Conservation (phyloP, 2,329 filamentous ascomycete genomes). For the Ceratocystis ficicola region DNA sequence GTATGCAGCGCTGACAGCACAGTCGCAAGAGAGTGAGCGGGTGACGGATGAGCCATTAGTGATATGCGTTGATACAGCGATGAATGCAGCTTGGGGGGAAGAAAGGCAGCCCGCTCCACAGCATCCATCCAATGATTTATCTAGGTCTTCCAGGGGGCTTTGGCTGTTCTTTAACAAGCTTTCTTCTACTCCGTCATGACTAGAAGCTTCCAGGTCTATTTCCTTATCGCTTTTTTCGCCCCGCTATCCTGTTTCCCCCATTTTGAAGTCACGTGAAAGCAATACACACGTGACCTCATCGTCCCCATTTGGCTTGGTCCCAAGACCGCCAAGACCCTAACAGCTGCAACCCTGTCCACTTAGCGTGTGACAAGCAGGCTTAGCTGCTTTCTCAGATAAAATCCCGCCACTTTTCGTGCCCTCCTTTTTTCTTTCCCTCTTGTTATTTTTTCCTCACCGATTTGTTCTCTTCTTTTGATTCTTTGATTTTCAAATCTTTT, state of each 20-base stretch:
- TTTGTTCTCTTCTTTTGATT: constrained; percentile 23
- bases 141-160: too few relatives aligned
- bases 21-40: background rate
- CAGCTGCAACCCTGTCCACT: background rate
- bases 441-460: constrained; percentile 26
- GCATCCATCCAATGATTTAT: too few relatives aligned
- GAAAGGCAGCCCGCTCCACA: too few relatives aligned
- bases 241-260: too few relatives aligned
- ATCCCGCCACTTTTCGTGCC: constrained; percentile 18
- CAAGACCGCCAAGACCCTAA: background rate
- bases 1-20: background rate
- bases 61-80: background rate
- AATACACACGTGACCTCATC: background rate
- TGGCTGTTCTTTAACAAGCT: too few relatives aligned
- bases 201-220: background rate
- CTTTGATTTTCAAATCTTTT: constrained; percentile 13
- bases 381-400: constrained; percentile 8
- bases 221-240: background rate
- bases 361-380: constrained; percentile 6
- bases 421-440: constrained; percentile 17
- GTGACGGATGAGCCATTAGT: background rate
- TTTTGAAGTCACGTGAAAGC: background rate
- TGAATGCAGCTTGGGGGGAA: background rate
- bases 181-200: background rate
- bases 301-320: too few relatives aligned